These are phyloP conservation scores for Diophrys appendiculata DNA, from an alignment of 73 alveolate genomes.

Conservation along the genomic window DNA sequence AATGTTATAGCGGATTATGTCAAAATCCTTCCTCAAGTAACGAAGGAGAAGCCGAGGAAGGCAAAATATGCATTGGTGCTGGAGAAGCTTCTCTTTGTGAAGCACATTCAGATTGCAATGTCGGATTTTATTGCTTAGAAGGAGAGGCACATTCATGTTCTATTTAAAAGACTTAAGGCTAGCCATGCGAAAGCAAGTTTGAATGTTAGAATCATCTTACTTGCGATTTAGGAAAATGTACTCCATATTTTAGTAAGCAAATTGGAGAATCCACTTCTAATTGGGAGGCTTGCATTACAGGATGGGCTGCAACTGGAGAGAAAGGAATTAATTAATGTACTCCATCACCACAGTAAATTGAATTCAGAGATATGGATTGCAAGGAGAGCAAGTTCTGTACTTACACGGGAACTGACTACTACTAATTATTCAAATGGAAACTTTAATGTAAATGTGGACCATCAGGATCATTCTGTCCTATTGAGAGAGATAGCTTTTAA, in stretches of 20 bases:
- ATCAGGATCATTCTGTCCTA: neutral
- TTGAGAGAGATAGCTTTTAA: neutral
- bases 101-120: neutral
- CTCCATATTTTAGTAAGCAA: neutral
- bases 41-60: too few species aligned
- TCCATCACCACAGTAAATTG: neutral
- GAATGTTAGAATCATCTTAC: neutral
- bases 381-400: neutral
- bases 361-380: neutral
- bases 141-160: neutral
- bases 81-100: neutral
- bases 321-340: neutral
- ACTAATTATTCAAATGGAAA: neutral
- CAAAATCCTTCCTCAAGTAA: too few species aligned
- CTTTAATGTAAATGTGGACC: neutral
- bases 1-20: neutral
- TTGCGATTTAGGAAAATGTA: neutral
- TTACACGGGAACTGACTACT: neutral
- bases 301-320: neutral
- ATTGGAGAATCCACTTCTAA: neutral
- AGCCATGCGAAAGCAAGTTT: neutral
- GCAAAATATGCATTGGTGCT: neutral
- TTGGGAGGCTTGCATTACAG: neutral
- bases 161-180: neutral
- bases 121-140: neutral